phyloP scores from a whole-genome alignment of 768 basidiomycete species.

The Xerocomellus dryophilus region DNA sequence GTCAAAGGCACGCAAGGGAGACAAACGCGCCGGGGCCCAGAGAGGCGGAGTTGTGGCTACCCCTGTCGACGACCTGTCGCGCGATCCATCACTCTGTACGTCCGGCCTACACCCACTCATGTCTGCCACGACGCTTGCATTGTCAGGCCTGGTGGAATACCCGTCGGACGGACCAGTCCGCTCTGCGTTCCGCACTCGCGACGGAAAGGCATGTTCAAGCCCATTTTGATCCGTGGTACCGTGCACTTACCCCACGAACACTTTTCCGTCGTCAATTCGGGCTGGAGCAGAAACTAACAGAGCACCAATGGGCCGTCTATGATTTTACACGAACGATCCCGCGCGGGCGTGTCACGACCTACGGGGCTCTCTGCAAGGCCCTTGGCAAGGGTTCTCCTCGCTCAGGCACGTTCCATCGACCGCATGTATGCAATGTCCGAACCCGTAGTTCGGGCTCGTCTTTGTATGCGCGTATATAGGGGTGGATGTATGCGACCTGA shows the following conservation, averaged over 20 bases:
- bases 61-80: not conserved
- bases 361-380: slow-evolving; percentile 49
- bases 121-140: not conserved
- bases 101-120: not conserved
- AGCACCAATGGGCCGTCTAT: slow-evolving; percentile 60
- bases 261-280: not conserved
- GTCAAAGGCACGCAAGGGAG: not conserved
- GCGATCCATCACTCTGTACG: not conserved
- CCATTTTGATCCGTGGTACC: not conserved
- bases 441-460: not conserved
- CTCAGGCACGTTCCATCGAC: slow-evolving; percentile 43
- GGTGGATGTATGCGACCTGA: not conserved
- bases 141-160: slow-evolving; percentile 10
- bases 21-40: not conserved
- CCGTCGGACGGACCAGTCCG: slow-evolving; percentile 16
- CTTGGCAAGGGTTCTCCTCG: slow-evolving; percentile 58
- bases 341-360: slow-evolving; percentile 51
- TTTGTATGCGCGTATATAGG: not conserved
- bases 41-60: not conserved
- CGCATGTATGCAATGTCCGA: not conserved
- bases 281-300: slow-evolving; percentile 43
- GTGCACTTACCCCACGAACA: not conserved
- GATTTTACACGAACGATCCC: slow-evolving; percentile 52
- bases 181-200: slow-evolving; percentile 21
- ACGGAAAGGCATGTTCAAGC: slow-evolving; percentile 26